Base-by-base conservation (phyloP, 1,284 basidiomycete species). In the Golubevia sp. region DNA sequence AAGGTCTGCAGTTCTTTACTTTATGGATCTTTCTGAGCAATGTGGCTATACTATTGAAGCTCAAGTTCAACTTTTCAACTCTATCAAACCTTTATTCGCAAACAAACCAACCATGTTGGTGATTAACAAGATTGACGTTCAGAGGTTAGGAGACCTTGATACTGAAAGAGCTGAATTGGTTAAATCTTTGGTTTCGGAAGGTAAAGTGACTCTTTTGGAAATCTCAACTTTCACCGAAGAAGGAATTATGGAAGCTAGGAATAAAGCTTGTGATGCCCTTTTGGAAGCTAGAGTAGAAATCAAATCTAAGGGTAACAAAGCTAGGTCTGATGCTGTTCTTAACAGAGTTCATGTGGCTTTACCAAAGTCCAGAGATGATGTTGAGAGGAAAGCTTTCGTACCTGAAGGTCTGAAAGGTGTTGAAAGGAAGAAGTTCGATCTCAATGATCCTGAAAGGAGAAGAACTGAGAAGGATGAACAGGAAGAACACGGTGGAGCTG, bases 1-100 rank as follows among this genome's bases (percentile, higher is more conserved):
- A 26, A 75, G 80, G n/a, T 65, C 77, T 2, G 78, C 80, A 6
- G 70, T 83, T 7, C 70, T 83, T 26, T 83, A 83, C 72, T 83
- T 83, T 63, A 83, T 83, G 80, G 80, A 83, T 49, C 74, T 83
- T 8, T 77, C 75, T 27, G 80, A 83, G 62, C 80, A 83, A 67
- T 83, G 80, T 55, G 79, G 79, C 34, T 83, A 83, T 64, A 75
- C 80, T 13, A 66, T 83, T 61, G 80, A 83, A 65, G 80, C 80
- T 2, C 80, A 83, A 66, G 77, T 79, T 11, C 73, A 79, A 65
- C 74, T 83, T 13, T 83, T 78, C 68, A 75, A 82, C 70, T 79
- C 77, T 62, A 83, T 83, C 70, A 83, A 82, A 67, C 80, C 80
- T 15, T 76, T 83, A 2, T 83, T 83, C 44, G 73, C 73, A 61